Percentiles rank a stretch among this genome's conserved stretches.
These are phyloP conservation scores for Diaporthe ampelina DNA, from an alignment of 2,329 filamentous ascomycete species.

Conservation along the genomic window DNA sequence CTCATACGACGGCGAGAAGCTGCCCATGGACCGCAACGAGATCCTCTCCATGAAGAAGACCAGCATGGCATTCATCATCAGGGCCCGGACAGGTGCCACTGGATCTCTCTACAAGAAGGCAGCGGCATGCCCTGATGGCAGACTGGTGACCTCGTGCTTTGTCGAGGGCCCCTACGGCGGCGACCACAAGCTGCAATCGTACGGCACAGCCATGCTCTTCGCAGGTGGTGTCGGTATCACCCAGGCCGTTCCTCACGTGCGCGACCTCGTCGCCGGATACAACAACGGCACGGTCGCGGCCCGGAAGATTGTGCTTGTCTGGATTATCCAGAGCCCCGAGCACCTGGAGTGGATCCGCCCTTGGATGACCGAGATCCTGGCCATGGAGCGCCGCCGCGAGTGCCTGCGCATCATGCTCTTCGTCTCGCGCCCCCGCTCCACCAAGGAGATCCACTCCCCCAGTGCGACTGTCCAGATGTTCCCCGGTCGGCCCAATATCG, in stretches of 20 bases:
- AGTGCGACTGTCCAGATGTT: constrained; percentile 87
- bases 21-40: constrained; percentile 72
- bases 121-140: constrained; percentile 70
- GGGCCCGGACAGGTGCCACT: constrained; percentile 82
- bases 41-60: constrained; percentile 72
- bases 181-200: constrained; percentile 78
- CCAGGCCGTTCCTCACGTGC: constrained; percentile 82
- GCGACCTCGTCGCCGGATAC: constrained; percentile 78
- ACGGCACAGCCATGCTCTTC: constrained; percentile 84
- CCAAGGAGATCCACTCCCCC: constrained; percentile 85
- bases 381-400: constrained; percentile 81
- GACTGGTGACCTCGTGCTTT: constrained; percentile 73
- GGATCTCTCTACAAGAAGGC: constrained; percentile 78
- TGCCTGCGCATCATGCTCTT: constrained; percentile 84
- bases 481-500: constrained; percentile 81
- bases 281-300: constrained; percentile 78
- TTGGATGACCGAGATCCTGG: constrained; percentile 86
- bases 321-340: constrained; percentile 84
- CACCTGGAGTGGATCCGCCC: constrained; percentile 87
- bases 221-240: constrained; percentile 87
- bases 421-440: constrained; percentile 80
- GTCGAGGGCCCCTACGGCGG: constrained; percentile 85
- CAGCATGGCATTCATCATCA: constrained; percentile 79
- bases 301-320: constrained; percentile 80
- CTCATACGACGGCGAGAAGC: constrained; percentile 63